Evolutionary conservation across 495 filamentous ascomycete genomes (phyloP).

Genomic region (Penicillium maclennaniae): DNA sequence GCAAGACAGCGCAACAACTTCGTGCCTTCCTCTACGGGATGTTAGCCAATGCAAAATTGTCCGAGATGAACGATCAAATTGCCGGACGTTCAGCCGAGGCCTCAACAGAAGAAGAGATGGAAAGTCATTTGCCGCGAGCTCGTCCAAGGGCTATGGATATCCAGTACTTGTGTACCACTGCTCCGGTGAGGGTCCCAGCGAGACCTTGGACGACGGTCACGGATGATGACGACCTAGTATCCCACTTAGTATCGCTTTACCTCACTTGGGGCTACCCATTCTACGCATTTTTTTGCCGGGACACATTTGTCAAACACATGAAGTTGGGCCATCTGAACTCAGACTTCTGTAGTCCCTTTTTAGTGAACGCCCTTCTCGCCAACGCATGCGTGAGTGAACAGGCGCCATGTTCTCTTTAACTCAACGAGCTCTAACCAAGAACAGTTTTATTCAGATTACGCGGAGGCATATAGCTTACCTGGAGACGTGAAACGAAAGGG

Average conservation of each 20-base stretch:
- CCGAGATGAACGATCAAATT: not conserved
- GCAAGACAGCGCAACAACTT: not conserved
- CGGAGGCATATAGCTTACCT: constrained; percentile 25
- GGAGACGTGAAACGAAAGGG: constrained; percentile 30
- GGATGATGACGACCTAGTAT: constrained; percentile 38
- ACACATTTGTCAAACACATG: constrained; percentile 39
- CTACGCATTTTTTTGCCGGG: constrained; percentile 34
- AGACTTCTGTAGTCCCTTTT: constrained; percentile 40
- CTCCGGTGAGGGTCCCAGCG: constrained; percentile 25
- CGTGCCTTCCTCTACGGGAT: constrained; percentile 1
- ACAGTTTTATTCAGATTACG: constrained; percentile 30
- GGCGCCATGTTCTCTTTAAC: not conserved
- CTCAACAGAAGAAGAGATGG: not conserved
- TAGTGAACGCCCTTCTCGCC: constrained; percentile 46
- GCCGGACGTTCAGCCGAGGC: not conserved
- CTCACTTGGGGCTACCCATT: constrained; percentile 45
- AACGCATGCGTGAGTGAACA: constrained; percentile 27
- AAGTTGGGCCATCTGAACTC: constrained; percentile 18
- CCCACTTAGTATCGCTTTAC: constrained; percentile 35
- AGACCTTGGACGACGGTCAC: constrained; percentile 40
- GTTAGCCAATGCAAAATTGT: not conserved
- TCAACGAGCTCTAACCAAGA: not conserved
- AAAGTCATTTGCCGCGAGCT: constrained; percentile 8
- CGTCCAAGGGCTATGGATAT: constrained; percentile 22
- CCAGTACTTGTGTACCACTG: constrained; percentile 15